phyloP scores from a whole-genome alignment of 75 land plant species.

The Pinus taeda region DNA sequence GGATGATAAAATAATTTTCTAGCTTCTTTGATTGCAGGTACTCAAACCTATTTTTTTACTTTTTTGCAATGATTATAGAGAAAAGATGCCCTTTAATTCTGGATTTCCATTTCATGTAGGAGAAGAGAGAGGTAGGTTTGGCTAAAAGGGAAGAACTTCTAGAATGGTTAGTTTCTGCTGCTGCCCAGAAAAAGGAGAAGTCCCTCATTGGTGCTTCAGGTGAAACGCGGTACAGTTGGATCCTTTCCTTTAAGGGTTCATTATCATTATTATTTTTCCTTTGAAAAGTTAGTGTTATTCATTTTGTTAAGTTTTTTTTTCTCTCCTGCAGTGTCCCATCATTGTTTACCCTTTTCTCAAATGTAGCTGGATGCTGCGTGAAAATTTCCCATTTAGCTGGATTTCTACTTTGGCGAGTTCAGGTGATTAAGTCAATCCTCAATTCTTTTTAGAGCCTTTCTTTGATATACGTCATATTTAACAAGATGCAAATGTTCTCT shows the following conservation, averaged over 20 bases:
- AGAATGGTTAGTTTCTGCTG: constrained; percentile 19
- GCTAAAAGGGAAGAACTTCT: constrained; percentile 32
- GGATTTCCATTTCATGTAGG: constrained; percentile 9
- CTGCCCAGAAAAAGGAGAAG: constrained; percentile 14
- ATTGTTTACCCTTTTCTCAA: not conserved
- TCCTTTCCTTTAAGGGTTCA: not conserved
- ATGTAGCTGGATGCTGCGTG: constrained; percentile 43
- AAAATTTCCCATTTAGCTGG: constrained; percentile 57
- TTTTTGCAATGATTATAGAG: not conserved
- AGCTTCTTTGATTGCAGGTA: not conserved
- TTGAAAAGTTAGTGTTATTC: not conserved
- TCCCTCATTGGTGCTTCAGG: constrained; percentile 16
- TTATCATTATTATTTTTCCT: not conserved
- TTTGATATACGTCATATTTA: not conserved
- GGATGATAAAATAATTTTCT: not conserved
- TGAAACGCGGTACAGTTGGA: constrained; percentile 1
- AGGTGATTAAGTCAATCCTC: constrained; percentile 39
- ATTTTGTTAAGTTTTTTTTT: constrained; percentile 4
- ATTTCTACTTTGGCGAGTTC: constrained; percentile 72
- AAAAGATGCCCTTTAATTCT: constrained; percentile 1
- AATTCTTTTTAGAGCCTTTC: not conserved
- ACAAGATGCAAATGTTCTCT: constrained; percentile 2
- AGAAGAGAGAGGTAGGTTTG: constrained; percentile 19
- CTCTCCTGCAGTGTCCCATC: not conserved
- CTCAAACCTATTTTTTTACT: not conserved